Evolutionary conservation across 805 yeast species (phyloP).

Genomic region (Barnettozyma populi): DNA sequence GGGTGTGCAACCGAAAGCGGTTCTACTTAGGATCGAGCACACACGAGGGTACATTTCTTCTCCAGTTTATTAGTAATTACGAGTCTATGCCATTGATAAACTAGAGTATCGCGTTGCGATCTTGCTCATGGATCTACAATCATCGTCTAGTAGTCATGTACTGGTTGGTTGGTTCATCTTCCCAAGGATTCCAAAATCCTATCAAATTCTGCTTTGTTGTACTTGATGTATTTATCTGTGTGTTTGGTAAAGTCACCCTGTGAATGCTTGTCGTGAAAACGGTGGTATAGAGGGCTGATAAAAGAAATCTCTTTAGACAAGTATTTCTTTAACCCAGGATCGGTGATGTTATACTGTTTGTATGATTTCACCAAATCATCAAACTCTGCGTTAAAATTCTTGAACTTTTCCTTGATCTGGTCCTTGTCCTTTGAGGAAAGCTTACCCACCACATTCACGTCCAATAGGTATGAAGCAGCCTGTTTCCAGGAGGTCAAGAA

Average conservation of each 20-base stretch:
- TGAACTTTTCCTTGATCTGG: constrained; percentile 76
- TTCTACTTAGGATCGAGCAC: too few relatives aligned
- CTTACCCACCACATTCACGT: constrained; percentile 63
- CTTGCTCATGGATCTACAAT: too few relatives aligned
- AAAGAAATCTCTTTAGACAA: constrained; percentile 68
- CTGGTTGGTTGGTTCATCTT: constrained; percentile 4
- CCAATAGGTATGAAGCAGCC: constrained; percentile 72
- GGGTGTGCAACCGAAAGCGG: too few relatives aligned
- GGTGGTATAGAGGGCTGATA: constrained; percentile 77
- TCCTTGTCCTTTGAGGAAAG: constrained; percentile 71
- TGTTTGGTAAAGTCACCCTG: constrained; percentile 69
- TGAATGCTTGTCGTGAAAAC: constrained; percentile 75
- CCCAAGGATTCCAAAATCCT: constrained; percentile 30
- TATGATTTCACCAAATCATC: constrained; percentile 70
- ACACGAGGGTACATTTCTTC: too few relatives aligned
- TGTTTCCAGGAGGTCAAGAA: constrained; percentile 78
- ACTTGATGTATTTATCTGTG: constrained; percentile 64
- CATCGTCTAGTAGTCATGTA: background rate
- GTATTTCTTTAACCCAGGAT: constrained; percentile 55
- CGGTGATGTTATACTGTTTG: constrained; percentile 60
- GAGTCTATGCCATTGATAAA: too few relatives aligned
- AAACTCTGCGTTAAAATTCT: constrained; percentile 74
- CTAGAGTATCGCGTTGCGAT: too few relatives aligned
- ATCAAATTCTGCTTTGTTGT: constrained; percentile 44
- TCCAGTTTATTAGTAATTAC: too few relatives aligned